phyloP scores from a whole-genome alignment of 2,329 filamentous ascomycete species.

The Cladophialophora exuberans region DNA sequence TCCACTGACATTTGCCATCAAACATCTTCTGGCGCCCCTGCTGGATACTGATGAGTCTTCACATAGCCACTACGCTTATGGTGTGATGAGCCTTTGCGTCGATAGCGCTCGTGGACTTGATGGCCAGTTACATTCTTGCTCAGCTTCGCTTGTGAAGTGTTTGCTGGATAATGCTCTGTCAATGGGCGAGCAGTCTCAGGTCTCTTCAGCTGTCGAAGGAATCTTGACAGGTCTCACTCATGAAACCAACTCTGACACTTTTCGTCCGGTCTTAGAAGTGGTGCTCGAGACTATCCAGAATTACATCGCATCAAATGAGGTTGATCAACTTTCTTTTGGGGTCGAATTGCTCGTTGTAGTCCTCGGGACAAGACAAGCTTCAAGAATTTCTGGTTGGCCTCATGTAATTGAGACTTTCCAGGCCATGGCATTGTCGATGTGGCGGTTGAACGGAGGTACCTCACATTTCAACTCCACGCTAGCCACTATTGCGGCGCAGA shows the following conservation, averaged over 20 bases:
- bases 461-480: conserved; percentile 38
- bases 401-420: conserved; percentile 60
- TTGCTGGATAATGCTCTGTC: conserved; percentile 48
- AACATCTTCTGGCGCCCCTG: conserved; percentile 69
- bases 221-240: conserved; percentile 82
- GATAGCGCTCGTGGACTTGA: conserved; percentile 73
- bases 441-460: not conserved
- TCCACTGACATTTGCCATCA: conserved; percentile 71
- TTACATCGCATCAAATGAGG: conserved; percentile 1
- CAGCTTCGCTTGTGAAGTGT: conserved; percentile 55
- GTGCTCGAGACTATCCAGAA: conserved; percentile 57
- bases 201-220: conserved; percentile 63
- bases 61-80: conserved; percentile 72
- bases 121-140: conserved; percentile 61
- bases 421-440: conserved; percentile 52
- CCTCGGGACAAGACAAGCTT: conserved; percentile 79
- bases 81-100: conserved; percentile 88
- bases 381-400: conserved; percentile 73
- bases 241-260: conserved; percentile 74
- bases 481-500: conserved; percentile 60
- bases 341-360: conserved; percentile 68
- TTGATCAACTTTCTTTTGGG: conserved; percentile 53
- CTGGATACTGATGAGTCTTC: not conserved
- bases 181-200: conserved; percentile 49
- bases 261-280: conserved; percentile 67